A percentile compares a stretch with the other conserved stretches of the same genome.
Evolutionary conservation across 495 filamentous ascomycete genomes (phyloP).

Genomic region (Peziza echinospora): DNA sequence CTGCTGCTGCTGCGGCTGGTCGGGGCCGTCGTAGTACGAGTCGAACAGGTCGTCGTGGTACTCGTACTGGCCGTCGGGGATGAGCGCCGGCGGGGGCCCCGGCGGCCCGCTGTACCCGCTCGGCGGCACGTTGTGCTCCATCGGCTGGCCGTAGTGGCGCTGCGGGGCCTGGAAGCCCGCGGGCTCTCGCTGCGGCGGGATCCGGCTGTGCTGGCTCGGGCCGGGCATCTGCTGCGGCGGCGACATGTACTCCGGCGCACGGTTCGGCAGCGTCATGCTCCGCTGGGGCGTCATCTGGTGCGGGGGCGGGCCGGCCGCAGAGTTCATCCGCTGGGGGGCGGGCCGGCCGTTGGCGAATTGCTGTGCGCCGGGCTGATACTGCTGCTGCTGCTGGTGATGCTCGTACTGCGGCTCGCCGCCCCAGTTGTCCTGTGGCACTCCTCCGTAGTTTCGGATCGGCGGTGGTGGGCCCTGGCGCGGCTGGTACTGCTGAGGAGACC

Average conservation of each 20-base stretch:
- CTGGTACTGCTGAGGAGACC: background rate
- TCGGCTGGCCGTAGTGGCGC: background rate
- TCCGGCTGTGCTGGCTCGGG: background rate
- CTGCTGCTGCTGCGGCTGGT: slow-evolving; percentile 6
- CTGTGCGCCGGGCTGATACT: background rate
- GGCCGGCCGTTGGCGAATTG: background rate
- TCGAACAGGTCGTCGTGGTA: slow-evolving; percentile 11
- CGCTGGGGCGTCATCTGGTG: background rate
- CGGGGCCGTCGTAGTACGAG: slow-evolving; percentile 14
- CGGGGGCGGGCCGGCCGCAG: background rate
- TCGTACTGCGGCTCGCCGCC: background rate
- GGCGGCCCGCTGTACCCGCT: background rate
- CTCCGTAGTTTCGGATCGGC: slow-evolving; percentile 52
- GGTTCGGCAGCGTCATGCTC: background rate
- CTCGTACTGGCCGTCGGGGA: background rate
- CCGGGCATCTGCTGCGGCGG: background rate
- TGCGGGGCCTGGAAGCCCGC: background rate
- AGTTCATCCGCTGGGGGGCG: background rate
- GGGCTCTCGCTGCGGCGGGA: background rate
- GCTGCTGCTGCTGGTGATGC: background rate
- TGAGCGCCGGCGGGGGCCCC: background rate
- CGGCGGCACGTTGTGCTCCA: background rate
- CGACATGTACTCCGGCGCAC: background rate
- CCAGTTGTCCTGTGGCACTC: slow-evolving; percentile 1
- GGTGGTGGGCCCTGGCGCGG: slow-evolving; percentile 24